phyloP scores from a whole-genome alignment of 108 stramenopile genomes.

The Cylindrotheca fusiformis region DNA sequence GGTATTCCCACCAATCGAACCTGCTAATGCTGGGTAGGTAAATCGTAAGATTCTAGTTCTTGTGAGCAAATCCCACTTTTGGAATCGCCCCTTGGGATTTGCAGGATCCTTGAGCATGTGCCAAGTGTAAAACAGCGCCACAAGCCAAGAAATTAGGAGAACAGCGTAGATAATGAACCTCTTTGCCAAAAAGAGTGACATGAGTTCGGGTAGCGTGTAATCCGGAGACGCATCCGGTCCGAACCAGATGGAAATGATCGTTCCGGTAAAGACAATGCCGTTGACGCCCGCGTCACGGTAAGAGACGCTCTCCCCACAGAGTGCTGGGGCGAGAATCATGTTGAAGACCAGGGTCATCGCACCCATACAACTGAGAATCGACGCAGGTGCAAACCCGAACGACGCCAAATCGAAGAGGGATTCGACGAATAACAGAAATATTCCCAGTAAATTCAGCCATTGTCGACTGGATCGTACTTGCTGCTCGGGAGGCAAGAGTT shows the following conservation, averaged over 20 bases:
- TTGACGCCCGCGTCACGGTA: slow-evolving; percentile 22
- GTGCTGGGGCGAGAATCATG: slow-evolving; percentile 29
- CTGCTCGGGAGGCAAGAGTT: not conserved
- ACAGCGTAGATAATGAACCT: slow-evolving; percentile 27
- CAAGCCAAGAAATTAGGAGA: slow-evolving; percentile 5
- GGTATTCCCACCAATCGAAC: slow-evolving; percentile 41
- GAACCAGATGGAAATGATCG: slow-evolving; percentile 34
- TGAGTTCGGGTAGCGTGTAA: slow-evolving; percentile 32
- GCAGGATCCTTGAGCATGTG: not conserved
- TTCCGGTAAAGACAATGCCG: slow-evolving; percentile 39
- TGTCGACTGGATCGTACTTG: not conserved
- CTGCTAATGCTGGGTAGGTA: slow-evolving; percentile 33
- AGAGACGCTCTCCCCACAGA: slow-evolving; percentile 33
- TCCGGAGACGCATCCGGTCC: slow-evolving; percentile 27
- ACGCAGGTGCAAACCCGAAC: slow-evolving; percentile 46
- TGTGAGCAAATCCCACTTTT: not conserved
- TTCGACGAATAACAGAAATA: not conserved
- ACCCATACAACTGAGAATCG: slow-evolving; percentile 40
- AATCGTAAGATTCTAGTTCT: not conserved
- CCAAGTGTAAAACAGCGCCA: not conserved
- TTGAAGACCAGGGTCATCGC: slow-evolving; percentile 46
- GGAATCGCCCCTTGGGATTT: not conserved
- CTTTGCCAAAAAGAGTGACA: slow-evolving; percentile 9
- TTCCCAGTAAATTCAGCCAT: not conserved
- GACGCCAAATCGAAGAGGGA: slow-evolving; percentile 34